phyloP scores from a whole-genome alignment of 176 grass and related monocot genomes.

The Saccharum officinarum region DNA sequence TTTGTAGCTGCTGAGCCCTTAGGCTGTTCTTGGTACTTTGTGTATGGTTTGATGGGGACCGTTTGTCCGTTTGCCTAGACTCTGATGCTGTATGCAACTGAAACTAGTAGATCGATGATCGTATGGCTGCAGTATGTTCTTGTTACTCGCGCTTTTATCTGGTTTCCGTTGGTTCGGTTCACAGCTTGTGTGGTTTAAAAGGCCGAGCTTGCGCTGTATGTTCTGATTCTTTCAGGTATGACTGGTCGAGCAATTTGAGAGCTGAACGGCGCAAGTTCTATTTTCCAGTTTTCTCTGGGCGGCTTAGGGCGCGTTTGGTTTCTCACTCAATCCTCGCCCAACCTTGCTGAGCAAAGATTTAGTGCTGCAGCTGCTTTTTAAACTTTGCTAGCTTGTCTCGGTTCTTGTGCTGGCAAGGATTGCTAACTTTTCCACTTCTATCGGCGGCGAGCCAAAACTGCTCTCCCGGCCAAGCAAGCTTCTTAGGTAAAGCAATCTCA shows the following conservation, averaged over 20 bases:
- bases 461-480: too few species aligned
- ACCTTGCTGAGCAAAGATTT: too few species aligned
- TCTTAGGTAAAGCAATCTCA: too few species aligned
- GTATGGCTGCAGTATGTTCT: conserved; percentile 18
- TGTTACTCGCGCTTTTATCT: neutral
- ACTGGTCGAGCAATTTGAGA: neutral
- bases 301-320: too few species aligned
- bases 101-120: conserved; percentile 4
- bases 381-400: too few species aligned
- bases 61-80: neutral
- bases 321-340: too few species aligned
- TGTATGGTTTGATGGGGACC: neutral
- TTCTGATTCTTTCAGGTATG: neutral
- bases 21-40: neutral
- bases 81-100: conserved; percentile 6
- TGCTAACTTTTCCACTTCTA: too few species aligned
- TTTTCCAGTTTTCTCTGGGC: neutral
- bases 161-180: neutral
- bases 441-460: too few species aligned
- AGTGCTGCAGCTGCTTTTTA: too few species aligned
- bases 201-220: neutral
- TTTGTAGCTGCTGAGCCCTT: conserved; percentile 14
- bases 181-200: neutral
- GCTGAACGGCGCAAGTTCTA: rapidly evolving
- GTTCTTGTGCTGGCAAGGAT: too few species aligned